Evolutionary conservation across 2,329 filamentous ascomycete genomes (phyloP).

Genomic region (Ophiocordyceps camponoti-saundersi): DNA sequence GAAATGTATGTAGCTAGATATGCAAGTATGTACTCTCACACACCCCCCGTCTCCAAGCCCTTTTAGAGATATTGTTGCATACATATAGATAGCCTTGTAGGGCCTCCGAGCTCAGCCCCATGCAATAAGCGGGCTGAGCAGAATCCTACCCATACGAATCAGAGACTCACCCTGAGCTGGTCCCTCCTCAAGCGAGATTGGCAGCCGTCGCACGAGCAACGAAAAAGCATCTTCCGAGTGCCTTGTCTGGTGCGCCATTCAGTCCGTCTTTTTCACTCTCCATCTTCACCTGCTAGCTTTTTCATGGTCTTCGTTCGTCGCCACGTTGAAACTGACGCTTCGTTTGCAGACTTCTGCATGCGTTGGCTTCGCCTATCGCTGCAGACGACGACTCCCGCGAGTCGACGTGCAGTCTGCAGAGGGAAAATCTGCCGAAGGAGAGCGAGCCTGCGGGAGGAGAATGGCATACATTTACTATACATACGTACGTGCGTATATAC

Average conservation of each 20-base stretch:
- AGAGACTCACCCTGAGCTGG: not conserved
- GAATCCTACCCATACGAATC: too few species aligned
- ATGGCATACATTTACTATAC: too few species aligned
- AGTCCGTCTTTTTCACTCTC: not conserved
- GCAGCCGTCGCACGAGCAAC: not conserved
- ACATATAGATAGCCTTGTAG: too few species aligned
- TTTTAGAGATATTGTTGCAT: not conserved
- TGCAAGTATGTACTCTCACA: too few species aligned
- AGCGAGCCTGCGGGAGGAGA: too few species aligned
- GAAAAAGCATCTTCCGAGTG: not conserved
- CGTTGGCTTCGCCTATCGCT: not conserved
- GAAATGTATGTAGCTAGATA: too few species aligned
- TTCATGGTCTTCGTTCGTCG: not conserved
- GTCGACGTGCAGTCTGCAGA: not conserved
- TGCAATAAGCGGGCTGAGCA: not conserved
- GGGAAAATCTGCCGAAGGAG: too few species aligned
- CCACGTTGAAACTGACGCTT: not conserved
- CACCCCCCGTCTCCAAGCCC: not conserved
- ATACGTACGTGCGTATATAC: too few species aligned
- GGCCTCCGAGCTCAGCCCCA: too few species aligned
- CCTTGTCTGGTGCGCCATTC: not conserved
- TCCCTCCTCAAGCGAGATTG: not conserved
- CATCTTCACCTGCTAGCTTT: too few species aligned
- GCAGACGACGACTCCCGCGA: not conserved
- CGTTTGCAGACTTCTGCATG: not conserved